Evolutionary conservation across 805 yeast genomes (phyloP), one percentile per base, ranked within the genome.

Genomic region (Wickerhamomyces silvicola): DNA sequence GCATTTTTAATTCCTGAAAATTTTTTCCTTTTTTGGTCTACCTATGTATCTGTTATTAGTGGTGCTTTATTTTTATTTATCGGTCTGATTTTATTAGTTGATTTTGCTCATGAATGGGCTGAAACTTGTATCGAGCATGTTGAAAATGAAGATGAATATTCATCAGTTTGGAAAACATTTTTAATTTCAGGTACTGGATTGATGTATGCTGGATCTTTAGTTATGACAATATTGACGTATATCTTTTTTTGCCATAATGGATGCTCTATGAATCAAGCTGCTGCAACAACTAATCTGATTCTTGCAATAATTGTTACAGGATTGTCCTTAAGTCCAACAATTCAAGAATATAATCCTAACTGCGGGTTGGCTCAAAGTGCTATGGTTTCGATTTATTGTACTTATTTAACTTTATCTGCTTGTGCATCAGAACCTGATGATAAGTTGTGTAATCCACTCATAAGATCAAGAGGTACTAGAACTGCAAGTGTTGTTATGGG

Each of bases 71-170:
- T 92, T 60, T 72, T 90, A 22, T 78, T 92, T 11, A 84, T 92
- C 39, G 98, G 98, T 2, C 69, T 92, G 36, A 81, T 94, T 10
- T 65, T 92, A 30, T 64, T 92, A 30, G 97, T 92, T 20, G 98
- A 92, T 57, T 92, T 86, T 67, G 97, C 98, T 4, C 97, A 92
- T 58, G 90, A 90, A 45, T 92, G 97, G 96, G 97, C 97, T 0
- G 99, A 92, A 49, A 83, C 82, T 7, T 92, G 98, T 56, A 70
- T 92, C 33, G 87, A 81, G 43, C 83, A 86, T 47, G 85, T 92
- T 25, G 97, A 92, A 53, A 77, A 79, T 47, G 90, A 82, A 36
- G 82, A 77, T 28, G 76, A 74, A 34, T 46, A 59, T 31, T 58
- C 66, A 35, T 38, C 56, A 4, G 68, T 83, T 45, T 92, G 97